Evolutionary conservation across 164 flowering plant genomes (phyloP).

Genomic region (Sextonia rubra): DNA sequence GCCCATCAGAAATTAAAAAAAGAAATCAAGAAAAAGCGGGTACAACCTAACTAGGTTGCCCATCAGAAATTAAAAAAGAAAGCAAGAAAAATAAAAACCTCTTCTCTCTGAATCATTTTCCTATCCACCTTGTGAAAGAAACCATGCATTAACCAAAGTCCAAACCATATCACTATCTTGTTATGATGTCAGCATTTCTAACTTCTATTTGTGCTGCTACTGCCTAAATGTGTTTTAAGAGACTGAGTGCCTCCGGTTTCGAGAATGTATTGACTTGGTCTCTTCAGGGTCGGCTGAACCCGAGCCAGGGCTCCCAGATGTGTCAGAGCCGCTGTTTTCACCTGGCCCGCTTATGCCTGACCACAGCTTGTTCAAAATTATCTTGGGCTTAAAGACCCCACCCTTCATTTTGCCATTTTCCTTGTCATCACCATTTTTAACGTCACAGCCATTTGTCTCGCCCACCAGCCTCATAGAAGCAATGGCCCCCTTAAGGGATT

Average conservation of each 20-base stretch:
- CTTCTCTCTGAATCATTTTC: too few relatives aligned
- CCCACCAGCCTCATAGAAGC: conserved; percentile 40
- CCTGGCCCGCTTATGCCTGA: conserved; percentile 37
- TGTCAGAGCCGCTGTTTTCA: conserved; percentile 60
- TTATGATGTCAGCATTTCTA: conserved; percentile 24
- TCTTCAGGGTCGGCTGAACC: conserved; percentile 52
- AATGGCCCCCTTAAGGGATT: conserved; percentile 51
- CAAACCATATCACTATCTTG: background rate
- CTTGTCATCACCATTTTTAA: conserved; percentile 29
- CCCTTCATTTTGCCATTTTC: conserved; percentile 39
- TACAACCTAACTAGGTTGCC: too few relatives aligned
- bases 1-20: too few relatives aligned
- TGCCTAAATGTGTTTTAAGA: conserved; percentile 29
- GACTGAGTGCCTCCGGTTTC: conserved; percentile 50
- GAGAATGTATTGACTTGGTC: conserved; percentile 44
- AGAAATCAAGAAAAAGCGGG: too few relatives aligned
- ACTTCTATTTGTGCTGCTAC: conserved; percentile 3
- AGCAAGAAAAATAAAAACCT: too few relatives aligned
- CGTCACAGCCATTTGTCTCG: conserved; percentile 17
- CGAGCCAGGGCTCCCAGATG: conserved; percentile 54
- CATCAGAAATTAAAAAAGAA: too few relatives aligned
- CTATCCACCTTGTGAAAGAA: too few relatives aligned
- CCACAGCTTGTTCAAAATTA: conserved; percentile 51
- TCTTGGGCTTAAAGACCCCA: conserved; percentile 47
- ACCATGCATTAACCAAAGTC: background rate